Evolutionary conservation across 371 early-diverging fungal genomes (phyloP).

Genomic region (Batrachochytrium dendrobatidis): DNA sequence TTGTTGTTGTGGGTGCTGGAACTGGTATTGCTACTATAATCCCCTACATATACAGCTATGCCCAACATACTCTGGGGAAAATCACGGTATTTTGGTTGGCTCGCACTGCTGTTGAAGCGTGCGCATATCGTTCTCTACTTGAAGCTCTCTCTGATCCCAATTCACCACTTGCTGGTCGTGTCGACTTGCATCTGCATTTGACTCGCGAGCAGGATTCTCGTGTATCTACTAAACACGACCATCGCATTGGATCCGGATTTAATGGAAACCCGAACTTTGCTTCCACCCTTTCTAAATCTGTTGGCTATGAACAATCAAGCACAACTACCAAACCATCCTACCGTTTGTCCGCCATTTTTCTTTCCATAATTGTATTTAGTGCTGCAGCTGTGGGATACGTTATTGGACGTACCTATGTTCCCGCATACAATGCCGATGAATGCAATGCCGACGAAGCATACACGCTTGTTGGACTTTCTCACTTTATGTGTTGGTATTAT

Average conservation of each 20-base stretch:
- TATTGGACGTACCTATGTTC: too few relatives aligned
- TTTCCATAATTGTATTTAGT: too few relatives aligned
- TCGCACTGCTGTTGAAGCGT: not conserved
- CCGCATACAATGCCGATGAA: too few relatives aligned
- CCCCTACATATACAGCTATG: constrained; percentile 12
- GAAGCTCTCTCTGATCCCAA: not conserved
- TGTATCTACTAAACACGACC: too few relatives aligned
- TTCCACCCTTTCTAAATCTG: too few relatives aligned
- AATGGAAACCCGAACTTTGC: too few relatives aligned
- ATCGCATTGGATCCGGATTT: too few relatives aligned
- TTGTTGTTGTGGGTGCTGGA: constrained; percentile 16
- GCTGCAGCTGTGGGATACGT: too few relatives aligned
- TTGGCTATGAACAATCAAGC: too few relatives aligned
- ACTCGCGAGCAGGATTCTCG: not conserved
- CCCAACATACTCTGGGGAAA: not conserved
- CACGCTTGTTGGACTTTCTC: constrained; percentile 1
- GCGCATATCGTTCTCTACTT: constrained; percentile 5
- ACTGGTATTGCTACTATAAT: constrained; percentile 18
- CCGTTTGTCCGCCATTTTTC: too few relatives aligned
- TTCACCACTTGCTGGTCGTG: not conserved
- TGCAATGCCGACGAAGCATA: not conserved
- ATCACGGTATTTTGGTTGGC: constrained; percentile 12
- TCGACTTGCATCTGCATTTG: not conserved
- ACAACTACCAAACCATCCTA: too few relatives aligned
- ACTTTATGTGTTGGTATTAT: constrained; percentile 15